Base-by-base conservation (phyloP, 1,284 basidiomycete genomes). In the Rhodotorula sp. region DNA sequence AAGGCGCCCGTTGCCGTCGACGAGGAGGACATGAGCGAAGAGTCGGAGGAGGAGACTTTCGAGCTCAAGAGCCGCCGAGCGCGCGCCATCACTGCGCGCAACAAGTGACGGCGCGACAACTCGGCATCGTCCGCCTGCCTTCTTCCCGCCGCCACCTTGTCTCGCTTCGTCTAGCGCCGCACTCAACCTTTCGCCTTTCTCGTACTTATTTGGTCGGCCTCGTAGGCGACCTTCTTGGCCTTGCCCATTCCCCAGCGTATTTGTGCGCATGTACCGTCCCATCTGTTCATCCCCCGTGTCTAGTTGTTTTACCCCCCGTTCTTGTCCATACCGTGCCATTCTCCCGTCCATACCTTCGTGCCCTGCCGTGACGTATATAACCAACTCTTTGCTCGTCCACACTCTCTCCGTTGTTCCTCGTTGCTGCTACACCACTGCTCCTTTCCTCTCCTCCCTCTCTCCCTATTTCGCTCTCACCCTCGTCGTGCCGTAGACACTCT, bases 41-140 rank as follows among this genome's bases (percentile, higher is more conserved):
- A 71, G 57, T 67, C 66, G 55, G 70, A 71, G 49, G 66, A 61
- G 50, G 70, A 71, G 45, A 42, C 44, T 25, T 25, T 68, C 9
- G 62, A 60, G 25, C 66, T 68, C 46, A 71, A 68, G 66, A 71
- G 70, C 25, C n/a, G 70, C 50, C 60, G 70, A n/a, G 70, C 70
- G 17, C 50, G 70, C 45, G 63, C 59, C 3, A 71, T 71, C 52
- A 25, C 70, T 7, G 17, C 62, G 0, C 68, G 68, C 54, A 62
- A 49, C 55, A 46, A 60, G 59, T 25, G 45, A 25, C 25, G 19
- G 1, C 7, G 25, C 44, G 23, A 25, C 56, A 42, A 42, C 3
- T 44, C 54, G 17, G 13, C 10, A 5, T n/a, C 42, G 8, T 23
- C 42, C 41, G 41, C 16, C 41, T 5, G 4, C 21, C 14, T 41